Evolutionary conservation across 768 basidiomycete species (phyloP).

Genomic region (Calocera cornea): DNA sequence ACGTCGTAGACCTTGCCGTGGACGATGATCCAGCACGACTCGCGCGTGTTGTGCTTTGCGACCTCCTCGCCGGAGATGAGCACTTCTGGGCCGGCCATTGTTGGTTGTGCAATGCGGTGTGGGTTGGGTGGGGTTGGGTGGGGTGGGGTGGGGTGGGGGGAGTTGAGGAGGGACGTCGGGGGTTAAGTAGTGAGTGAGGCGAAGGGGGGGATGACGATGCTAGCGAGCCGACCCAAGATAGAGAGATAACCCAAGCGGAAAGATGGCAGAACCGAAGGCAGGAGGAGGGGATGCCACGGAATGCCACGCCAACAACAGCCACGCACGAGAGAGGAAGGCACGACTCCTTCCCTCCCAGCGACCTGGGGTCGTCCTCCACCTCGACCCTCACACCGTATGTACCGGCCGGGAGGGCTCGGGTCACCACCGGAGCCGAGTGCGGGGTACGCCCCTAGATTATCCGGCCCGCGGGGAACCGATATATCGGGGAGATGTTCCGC

Average conservation of each 20-base stretch:
- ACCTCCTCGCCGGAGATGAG: conserved; percentile 23
- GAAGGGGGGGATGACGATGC: too few species aligned
- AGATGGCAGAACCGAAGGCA: neutral
- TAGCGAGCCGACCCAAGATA: too few species aligned
- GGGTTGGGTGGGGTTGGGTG: neutral
- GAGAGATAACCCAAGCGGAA: neutral
- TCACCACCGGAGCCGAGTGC: neutral
- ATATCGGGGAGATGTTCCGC: conserved; percentile 3
- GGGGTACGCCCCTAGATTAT: neutral
- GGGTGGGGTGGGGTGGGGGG: neutral
- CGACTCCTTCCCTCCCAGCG: too few species aligned
- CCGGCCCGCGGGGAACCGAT: neutral
- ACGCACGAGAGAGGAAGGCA: too few species aligned
- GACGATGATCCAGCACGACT: conserved; percentile 73
- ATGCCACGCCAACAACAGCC: too few species aligned
- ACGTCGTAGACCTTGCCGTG: conserved; percentile 72
- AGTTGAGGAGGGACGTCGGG: neutral
- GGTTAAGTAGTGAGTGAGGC: neutral
- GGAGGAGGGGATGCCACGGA: too few species aligned
- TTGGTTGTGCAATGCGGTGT: neutral
- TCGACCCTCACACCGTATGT: too few species aligned
- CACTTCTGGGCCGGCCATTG: conserved; percentile 2
- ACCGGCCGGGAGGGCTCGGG: too few species aligned
- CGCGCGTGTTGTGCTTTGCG: conserved; percentile 32
- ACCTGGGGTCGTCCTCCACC: too few species aligned